Conservation (phyloP, 768 basidiomycete genomes). For the Leccinum disarticulatum region DNA sequence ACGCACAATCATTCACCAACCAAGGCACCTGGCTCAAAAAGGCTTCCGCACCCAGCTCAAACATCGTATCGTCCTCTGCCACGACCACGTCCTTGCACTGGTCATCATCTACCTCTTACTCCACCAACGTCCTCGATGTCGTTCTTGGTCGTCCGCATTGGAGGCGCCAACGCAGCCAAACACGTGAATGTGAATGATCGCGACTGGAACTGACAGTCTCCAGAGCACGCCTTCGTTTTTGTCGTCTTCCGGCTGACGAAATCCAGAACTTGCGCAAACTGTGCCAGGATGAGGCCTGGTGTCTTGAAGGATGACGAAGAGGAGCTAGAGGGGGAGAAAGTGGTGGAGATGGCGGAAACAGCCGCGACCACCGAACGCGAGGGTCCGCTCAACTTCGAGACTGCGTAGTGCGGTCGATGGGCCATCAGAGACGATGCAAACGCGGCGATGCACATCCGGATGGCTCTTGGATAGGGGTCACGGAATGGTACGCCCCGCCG, state of each 20-base stretch:
- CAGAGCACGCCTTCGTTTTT: not conserved
- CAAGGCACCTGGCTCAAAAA: constrained; percentile 12
- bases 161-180: not conserved
- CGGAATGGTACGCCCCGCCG: not conserved
- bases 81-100: not conserved
- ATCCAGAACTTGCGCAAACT: not conserved
- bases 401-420: not conserved
- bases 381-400: not conserved
- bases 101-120: not conserved
- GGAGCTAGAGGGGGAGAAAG: no score
- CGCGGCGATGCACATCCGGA: not conserved
- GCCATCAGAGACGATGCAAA: not conserved
- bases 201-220: not conserved
- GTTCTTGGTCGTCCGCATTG: not conserved
- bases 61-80: not conserved
- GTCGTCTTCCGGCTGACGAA: not conserved
- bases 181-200: not conserved
- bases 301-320: not conserved
- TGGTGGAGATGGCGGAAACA: not conserved
- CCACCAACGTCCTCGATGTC: not conserved
- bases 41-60: constrained; percentile 13
- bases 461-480: not conserved
- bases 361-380: not conserved
- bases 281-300: not conserved
- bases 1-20: not conserved